Percentiles rank a stretch among this genome's conserved stretches.
Conservation (phyloP, 139 green algal genomes). For the Chlamydomonas applanata region DNA sequence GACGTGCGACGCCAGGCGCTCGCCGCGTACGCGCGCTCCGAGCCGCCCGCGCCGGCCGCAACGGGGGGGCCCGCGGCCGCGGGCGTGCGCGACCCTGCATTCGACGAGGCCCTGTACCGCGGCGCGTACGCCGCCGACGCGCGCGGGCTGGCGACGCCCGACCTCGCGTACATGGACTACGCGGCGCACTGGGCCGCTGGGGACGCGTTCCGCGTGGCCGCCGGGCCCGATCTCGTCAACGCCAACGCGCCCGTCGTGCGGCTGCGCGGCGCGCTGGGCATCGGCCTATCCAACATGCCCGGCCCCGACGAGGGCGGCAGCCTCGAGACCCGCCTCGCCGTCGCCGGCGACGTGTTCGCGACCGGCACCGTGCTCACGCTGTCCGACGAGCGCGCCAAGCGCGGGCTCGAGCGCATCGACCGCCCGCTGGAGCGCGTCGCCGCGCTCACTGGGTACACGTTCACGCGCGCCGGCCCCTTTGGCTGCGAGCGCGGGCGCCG, state of each 20-base stretch:
- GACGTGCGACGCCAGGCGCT: slow-evolving; percentile 4
- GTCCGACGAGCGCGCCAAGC: slow-evolving; percentile 11
- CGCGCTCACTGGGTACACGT: slow-evolving; percentile 3
- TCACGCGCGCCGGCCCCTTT: background rate
- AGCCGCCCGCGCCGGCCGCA: too few relatives aligned
- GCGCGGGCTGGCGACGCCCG: background rate
- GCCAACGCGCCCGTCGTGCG: background rate
- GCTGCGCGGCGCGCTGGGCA: background rate
- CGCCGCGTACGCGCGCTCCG: too few relatives aligned
- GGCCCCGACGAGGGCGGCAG: background rate
- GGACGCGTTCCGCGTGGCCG: background rate
- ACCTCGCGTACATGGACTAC: background rate
- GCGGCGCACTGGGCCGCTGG: background rate
- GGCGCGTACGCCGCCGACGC: background rate
- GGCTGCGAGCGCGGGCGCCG: background rate
- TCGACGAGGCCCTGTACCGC: too few relatives aligned
- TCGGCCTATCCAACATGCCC: too few relatives aligned
- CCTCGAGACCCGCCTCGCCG: background rate
- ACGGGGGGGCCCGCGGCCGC: too few relatives aligned
- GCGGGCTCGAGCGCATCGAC: background rate
- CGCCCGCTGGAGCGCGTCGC: background rate
- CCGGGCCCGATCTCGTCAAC: background rate
- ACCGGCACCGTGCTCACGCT: slow-evolving; percentile 12
- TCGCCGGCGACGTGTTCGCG: slow-evolving; percentile 13
- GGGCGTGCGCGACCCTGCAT: too few relatives aligned